These are phyloP conservation scores for Cyamopsis tetragonoloba DNA, from an alignment of 306 rosid species.

Conservation along the genomic window DNA sequence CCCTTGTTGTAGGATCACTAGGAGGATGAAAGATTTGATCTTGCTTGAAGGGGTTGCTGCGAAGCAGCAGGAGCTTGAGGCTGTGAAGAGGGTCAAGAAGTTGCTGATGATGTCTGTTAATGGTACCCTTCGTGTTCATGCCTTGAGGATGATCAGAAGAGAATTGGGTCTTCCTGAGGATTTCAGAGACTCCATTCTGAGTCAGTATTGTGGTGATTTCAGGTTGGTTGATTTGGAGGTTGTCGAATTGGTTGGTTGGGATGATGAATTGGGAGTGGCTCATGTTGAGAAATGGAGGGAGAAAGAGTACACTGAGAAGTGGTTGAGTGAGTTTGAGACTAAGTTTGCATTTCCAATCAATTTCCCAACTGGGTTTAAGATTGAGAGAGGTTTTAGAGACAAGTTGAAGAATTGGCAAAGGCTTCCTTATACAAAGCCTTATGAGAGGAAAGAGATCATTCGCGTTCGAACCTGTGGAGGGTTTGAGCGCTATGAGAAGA, in stretches of 20 bases:
- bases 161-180: conserved; percentile 74
- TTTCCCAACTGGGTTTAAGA: conserved; percentile 65
- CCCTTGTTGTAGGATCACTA: conserved; percentile 51
- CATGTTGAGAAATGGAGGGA: conserved; percentile 66
- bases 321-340: conserved; percentile 79
- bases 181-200: conserved; percentile 67
- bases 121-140: conserved; percentile 57
- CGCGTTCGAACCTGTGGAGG: conserved; percentile 49
- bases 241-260: conserved; percentile 51
- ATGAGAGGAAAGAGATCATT: conserved; percentile 48
- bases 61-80: conserved; percentile 44
- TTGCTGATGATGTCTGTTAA: conserved; percentile 55
- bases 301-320: conserved; percentile 66
- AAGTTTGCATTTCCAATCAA: conserved; percentile 61
- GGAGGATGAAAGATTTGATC: conserved; percentile 39
- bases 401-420: conserved; percentile 80
- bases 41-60: conserved; percentile 40
- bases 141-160: conserved; percentile 60
- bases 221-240: conserved; percentile 54
- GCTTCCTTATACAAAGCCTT: conserved; percentile 67
- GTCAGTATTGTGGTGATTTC: conserved; percentile 41
- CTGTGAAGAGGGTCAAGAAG: conserved; percentile 56
- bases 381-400: conserved; percentile 57
- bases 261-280: conserved; percentile 40
- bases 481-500: conserved; percentile 58